Evolutionary conservation across 805 yeast species (phyloP).

Genomic region (Yarrowia alimentaria): DNA sequence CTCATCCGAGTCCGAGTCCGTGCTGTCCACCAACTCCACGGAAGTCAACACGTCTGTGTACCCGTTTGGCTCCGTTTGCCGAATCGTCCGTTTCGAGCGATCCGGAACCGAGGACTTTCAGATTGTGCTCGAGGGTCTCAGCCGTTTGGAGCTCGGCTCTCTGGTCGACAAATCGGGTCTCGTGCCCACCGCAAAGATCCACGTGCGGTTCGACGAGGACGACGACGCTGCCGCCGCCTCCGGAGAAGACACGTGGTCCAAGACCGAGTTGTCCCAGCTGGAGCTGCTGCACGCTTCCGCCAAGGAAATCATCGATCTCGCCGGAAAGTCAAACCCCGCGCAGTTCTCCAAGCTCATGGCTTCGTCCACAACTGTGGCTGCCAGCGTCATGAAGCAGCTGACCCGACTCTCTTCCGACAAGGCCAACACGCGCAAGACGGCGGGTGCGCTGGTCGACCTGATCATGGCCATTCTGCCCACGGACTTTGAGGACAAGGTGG

Average conservation of each 20-base stretch:
- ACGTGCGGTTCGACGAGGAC: slow-evolving; percentile 3
- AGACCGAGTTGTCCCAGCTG: slow-evolving; percentile 18
- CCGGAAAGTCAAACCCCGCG: slow-evolving; percentile 13
- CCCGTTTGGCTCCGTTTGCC: slow-evolving; percentile 31
- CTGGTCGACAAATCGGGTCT: slow-evolving; percentile 26
- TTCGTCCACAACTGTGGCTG: slow-evolving; percentile 3
- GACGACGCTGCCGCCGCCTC: slow-evolving; percentile 11
- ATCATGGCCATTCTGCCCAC: slow-evolving; percentile 41
- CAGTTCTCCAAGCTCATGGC: slow-evolving; percentile 16
- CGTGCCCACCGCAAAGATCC: slow-evolving; percentile 7
- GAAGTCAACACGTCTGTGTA: slow-evolving; percentile 17
- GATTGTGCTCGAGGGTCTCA: slow-evolving; percentile 33
- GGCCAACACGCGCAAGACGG: slow-evolving; percentile 31
- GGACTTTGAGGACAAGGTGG: slow-evolving; percentile 36
- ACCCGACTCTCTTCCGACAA: too few species aligned
- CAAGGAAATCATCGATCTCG: slow-evolving; percentile 29
- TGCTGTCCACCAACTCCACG: slow-evolving; percentile 20
- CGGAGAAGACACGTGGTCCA: background rate
- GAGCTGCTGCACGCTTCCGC: slow-evolving; percentile 31
- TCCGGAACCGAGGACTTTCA: slow-evolving; percentile 28
- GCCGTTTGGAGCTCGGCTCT: slow-evolving; percentile 30
- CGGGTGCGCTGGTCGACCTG: slow-evolving; percentile 41
- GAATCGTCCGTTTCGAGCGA: slow-evolving; percentile 33
- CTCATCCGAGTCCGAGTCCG: too few species aligned
- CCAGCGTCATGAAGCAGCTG: slow-evolving; percentile 29